phyloP scores from a whole-genome alignment of 23 red algal genomes.

The Agarophyton chilense region DNA sequence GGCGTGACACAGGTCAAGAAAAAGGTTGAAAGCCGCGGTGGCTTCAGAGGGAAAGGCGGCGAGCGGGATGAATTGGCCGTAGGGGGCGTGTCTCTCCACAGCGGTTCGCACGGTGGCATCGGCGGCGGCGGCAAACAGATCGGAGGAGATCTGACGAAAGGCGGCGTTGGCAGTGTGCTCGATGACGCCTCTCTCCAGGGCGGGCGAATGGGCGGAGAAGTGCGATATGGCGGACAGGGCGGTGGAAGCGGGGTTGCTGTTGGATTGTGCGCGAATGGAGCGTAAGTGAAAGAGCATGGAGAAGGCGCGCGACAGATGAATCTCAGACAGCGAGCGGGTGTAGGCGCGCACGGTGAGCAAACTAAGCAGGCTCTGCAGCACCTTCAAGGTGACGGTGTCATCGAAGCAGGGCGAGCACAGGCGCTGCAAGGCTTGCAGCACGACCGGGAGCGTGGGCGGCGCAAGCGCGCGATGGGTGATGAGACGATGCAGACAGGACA shows the following conservation, averaged over 20 bases:
- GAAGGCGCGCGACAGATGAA: slow-evolving; percentile 51
- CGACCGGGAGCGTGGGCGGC: background rate
- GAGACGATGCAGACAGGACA: slow-evolving; percentile 52
- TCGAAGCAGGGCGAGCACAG: slow-evolving; percentile 9
- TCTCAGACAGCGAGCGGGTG: slow-evolving; percentile 25
- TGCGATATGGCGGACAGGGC: slow-evolving; percentile 57
- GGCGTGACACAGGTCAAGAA: slow-evolving; percentile 57
- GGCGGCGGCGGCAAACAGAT: slow-evolving; percentile 63
- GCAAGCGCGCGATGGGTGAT: slow-evolving; percentile 49
- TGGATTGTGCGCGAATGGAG: background rate
- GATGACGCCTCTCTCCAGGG: slow-evolving; percentile 43
- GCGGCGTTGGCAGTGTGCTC: slow-evolving; percentile 73
- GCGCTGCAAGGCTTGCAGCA: slow-evolving; percentile 52
- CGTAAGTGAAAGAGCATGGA: slow-evolving; percentile 54
- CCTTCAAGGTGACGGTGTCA: slow-evolving; percentile 63
- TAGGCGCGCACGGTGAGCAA: slow-evolving; percentile 68
- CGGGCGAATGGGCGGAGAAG: background rate
- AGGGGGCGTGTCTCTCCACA: slow-evolving; percentile 3
- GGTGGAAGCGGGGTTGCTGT: slow-evolving; percentile 9
- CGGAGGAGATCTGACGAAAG: slow-evolving; percentile 69
- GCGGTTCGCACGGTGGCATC: slow-evolving; percentile 47
- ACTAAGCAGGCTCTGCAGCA: slow-evolving; percentile 66
- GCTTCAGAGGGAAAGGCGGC: slow-evolving; percentile 48
- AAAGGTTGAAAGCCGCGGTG: slow-evolving; percentile 38
- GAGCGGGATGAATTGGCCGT: slow-evolving; percentile 26